These are phyloP conservation scores for Pycnococcus provasolii DNA, from an alignment of 139 green algal species.

Conservation along the genomic window DNA sequence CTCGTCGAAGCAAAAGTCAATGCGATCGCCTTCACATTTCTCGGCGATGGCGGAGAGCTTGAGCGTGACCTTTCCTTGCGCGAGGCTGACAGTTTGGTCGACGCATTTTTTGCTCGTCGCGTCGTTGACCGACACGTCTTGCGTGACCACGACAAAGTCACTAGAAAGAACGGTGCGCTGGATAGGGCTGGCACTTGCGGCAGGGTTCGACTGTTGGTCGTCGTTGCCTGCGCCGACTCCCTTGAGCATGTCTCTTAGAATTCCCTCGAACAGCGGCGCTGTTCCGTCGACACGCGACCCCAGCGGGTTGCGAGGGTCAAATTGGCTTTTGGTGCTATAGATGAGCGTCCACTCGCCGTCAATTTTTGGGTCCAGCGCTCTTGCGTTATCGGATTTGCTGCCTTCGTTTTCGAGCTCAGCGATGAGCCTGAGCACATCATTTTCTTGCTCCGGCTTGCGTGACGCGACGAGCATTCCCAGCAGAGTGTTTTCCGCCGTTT, in stretches of 20 bases:
- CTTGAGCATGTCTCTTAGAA: constrained; percentile 2
- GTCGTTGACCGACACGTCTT: constrained; percentile 10
- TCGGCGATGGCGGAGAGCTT: constrained; percentile 6
- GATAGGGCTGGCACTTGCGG: constrained; percentile 47
- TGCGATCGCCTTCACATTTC: neutral
- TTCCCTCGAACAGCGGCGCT: constrained; percentile 14
- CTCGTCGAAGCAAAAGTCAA: constrained; percentile 20
- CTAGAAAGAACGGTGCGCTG: constrained; percentile 48
- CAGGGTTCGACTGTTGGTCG: neutral
- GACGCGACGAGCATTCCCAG: too few relatives aligned
- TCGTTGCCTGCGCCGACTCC: neutral
- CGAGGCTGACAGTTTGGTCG: constrained; percentile 18
- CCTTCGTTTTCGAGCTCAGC: too few relatives aligned
- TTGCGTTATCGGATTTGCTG: neutral
- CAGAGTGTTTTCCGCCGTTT: too few relatives aligned
- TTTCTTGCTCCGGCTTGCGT: too few relatives aligned
- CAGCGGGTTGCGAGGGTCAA: constrained; percentile 13
- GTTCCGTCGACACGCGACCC: constrained; percentile 9
- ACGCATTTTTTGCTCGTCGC: neutral
- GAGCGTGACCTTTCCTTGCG: neutral
- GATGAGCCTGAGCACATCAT: too few relatives aligned
- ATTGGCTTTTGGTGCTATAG: constrained; percentile 12
- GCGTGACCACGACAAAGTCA: constrained; percentile 9
- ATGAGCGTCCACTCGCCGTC: constrained; percentile 3
- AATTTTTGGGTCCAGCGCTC: neutral